phyloP scores from a whole-genome alignment of 139 green algal species.

The Chlamydomonas applanata region DNA sequence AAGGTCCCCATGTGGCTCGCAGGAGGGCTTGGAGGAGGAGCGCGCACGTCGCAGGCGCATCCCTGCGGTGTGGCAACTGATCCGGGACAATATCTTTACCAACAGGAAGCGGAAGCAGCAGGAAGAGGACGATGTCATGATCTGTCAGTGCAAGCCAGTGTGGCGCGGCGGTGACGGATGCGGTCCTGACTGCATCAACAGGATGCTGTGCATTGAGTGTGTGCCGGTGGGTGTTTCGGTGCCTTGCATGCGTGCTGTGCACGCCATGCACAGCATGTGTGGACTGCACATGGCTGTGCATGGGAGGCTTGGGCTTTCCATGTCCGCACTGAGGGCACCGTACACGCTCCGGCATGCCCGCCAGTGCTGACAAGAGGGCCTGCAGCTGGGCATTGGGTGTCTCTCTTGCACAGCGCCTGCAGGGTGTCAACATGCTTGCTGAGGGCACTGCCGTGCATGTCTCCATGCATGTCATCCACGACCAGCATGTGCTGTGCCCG shows the following conservation, averaged over 20 bases:
- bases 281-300: no score
- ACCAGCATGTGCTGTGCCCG: neutral
- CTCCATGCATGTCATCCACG: neutral
- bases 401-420: no score
- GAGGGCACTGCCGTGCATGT: neutral
- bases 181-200: constrained; percentile 91
- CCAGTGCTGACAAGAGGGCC: no score
- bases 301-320: no score
- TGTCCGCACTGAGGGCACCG: no score
- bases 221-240: constrained; percentile 46
- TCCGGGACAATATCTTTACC: constrained; percentile 78
- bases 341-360: no score
- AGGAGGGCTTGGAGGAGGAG: constrained; percentile 6
- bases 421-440: neutral
- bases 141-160: constrained; percentile 83
- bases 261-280: no score
- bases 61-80: constrained; percentile 80
- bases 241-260: no score
- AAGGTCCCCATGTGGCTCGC: neutral
- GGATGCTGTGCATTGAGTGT: constrained; percentile 94
- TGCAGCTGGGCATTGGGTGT: no score
- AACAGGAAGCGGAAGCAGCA: constrained; percentile 72
- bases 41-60: constrained; percentile 28
- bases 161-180: constrained; percentile 71
- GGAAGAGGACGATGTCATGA: constrained; percentile 93